Percentiles rank a stretch among this genome's conserved stretches.
Conservation (phyloP, 306 rosid genomes). For the Quercus glauca region DNA sequence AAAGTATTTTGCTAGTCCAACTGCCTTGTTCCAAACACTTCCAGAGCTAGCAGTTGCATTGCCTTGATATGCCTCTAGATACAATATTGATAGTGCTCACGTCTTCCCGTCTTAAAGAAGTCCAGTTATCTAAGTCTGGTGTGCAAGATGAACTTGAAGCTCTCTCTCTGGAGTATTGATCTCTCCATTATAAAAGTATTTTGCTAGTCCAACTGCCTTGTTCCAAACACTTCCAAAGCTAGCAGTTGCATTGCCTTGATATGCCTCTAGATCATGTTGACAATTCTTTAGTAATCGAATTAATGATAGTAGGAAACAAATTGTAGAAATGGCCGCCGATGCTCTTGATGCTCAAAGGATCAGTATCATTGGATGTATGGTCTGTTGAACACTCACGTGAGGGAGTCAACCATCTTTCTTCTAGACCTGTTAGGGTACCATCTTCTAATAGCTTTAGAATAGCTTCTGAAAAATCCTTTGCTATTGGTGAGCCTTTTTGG, state of each 20-base stretch:
- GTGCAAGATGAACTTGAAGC: too few relatives aligned
- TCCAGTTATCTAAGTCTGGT: too few relatives aligned
- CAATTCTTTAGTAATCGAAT: neutral
- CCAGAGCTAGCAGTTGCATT: neutral
- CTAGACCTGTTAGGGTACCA: slow-evolving; percentile 16
- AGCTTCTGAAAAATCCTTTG: slow-evolving; percentile 30
- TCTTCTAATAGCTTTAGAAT: slow-evolving; percentile 22
- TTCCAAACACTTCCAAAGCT: neutral
- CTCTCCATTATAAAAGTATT: neutral
- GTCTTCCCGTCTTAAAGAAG: too few relatives aligned
- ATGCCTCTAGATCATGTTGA: neutral
- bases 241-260: neutral
- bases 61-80: neutral
- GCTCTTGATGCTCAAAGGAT: slow-evolving; percentile 18
- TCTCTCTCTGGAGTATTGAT: too few relatives aligned
- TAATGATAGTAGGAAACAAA: slow-evolving; percentile 17
- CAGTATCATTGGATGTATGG: neutral
- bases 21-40: neutral
- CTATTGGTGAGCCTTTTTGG: slow-evolving; percentile 39
- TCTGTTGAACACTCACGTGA: slow-evolving; percentile 1
- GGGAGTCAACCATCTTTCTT: slow-evolving; percentile 11
- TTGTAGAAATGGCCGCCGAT: slow-evolving; percentile 15
- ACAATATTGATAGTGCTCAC: too few relatives aligned
- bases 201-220: neutral
- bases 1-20: neutral